phyloP scores from a whole-genome alignment of 257 asterid genomes.

The Nicotiana sylvestris region DNA sequence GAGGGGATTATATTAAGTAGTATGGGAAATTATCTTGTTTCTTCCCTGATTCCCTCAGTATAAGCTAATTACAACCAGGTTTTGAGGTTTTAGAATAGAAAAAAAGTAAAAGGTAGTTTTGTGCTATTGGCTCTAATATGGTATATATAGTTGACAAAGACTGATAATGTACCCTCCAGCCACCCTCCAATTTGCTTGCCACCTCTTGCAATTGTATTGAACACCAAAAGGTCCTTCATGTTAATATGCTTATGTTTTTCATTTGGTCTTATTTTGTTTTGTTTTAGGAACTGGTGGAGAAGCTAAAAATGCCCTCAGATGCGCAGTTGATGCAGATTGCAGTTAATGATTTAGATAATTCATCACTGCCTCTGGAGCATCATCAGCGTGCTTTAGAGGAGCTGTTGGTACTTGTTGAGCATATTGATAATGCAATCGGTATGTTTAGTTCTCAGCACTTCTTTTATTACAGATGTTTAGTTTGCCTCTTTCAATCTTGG shows the following conservation, averaged over 20 bases:
- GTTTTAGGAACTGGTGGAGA: slow-evolving; percentile 67
- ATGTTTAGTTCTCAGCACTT: slow-evolving; percentile 9
- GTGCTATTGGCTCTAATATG: not conserved
- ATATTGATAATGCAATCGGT: slow-evolving; percentile 89
- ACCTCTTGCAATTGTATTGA: not conserved
- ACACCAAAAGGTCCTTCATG: not conserved
- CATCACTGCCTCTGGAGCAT: slow-evolving; percentile 57
- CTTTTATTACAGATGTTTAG: not conserved
- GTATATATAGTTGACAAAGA: not conserved
- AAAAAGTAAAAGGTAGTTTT: not conserved
- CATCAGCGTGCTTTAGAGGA: slow-evolving; percentile 78
- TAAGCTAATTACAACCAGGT: not conserved
- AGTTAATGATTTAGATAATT: slow-evolving; percentile 65
- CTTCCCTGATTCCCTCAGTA: not conserved
- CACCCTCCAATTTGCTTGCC: not conserved
- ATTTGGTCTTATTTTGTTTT: slow-evolving; percentile 10
- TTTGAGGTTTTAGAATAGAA: not conserved
- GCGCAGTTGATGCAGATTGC: slow-evolving; percentile 73
- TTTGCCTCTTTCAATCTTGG: not conserved
- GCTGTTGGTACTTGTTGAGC: slow-evolving; percentile 81
- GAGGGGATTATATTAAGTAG: not conserved
- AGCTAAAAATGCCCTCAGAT: slow-evolving; percentile 74
- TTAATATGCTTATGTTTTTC: not conserved
- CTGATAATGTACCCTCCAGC: not conserved
- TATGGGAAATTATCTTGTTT: not conserved